phyloP scores from a whole-genome alignment of 257 asterid species.

The Linderniella brevidens region DNA sequence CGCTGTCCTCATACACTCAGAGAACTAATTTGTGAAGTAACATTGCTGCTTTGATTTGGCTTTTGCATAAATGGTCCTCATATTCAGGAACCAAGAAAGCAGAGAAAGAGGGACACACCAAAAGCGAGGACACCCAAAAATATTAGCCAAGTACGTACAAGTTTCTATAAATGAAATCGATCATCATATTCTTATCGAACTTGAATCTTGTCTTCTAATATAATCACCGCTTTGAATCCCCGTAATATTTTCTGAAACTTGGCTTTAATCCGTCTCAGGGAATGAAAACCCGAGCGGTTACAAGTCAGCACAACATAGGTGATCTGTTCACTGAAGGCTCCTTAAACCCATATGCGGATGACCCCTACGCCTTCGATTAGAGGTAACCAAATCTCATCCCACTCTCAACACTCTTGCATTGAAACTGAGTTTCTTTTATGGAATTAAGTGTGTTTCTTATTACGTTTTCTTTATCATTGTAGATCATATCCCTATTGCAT shows the following conservation, averaged over 20 bases:
- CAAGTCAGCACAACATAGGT: slow-evolving; percentile 51
- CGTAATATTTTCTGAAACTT: slow-evolving; percentile 8
- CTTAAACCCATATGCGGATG: slow-evolving; percentile 85
- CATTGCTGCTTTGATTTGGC: slow-evolving; percentile 3
- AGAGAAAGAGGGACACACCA: slow-evolving; percentile 44
- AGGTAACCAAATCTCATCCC: slow-evolving; percentile 23
- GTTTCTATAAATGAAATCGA: no score
- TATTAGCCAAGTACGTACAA: slow-evolving; percentile 29
- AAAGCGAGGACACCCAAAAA: slow-evolving; percentile 42
- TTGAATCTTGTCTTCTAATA: background rate
- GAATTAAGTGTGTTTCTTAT: no score
- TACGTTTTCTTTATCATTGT: no score
- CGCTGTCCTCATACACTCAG: slow-evolving; percentile 4
- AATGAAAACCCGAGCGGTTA: slow-evolving; percentile 20
- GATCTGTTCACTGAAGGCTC: slow-evolving; percentile 95
- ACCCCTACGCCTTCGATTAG: slow-evolving; percentile 89
- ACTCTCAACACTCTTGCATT: no score
- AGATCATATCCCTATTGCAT: no score
- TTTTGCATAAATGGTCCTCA: slow-evolving; percentile 3
- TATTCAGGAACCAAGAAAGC: slow-evolving; percentile 55
- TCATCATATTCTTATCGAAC: no score
- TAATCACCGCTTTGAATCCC: background rate
- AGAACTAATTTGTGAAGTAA: background rate
- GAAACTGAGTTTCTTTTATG: no score
- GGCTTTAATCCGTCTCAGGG: slow-evolving; percentile 27